These are phyloP conservation scores for Komagataella pseudopastoris DNA, from an alignment of 805 yeast genomes.

Conservation along the genomic window DNA sequence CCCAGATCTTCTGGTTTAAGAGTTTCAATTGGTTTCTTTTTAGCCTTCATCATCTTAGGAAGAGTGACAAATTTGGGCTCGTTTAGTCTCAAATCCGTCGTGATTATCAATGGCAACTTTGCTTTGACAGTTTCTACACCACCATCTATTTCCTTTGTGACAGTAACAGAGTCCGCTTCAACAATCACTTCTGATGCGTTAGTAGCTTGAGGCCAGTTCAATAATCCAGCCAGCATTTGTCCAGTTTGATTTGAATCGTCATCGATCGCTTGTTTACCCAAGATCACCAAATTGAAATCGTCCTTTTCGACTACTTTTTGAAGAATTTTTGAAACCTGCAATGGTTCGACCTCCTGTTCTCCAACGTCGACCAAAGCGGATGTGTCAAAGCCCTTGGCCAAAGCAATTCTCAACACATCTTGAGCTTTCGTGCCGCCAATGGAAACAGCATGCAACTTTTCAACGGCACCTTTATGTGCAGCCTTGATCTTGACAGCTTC, in stretches of 20 bases:
- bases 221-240: conserved; percentile 86
- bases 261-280: conserved; percentile 96
- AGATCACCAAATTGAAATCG: conserved; percentile 62
- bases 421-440: conserved; percentile 82
- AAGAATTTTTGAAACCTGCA: conserved; percentile 78
- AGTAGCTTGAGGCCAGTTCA: conserved; percentile 95
- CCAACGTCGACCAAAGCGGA: conserved; percentile 75
- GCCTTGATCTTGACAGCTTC: conserved; percentile 78
- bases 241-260: conserved; percentile 94
- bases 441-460: conserved; percentile 78
- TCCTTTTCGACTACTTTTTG: conserved; percentile 58
- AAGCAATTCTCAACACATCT: conserved; percentile 76
- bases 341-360: conserved; percentile 62
- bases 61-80: conserved; percentile 93
- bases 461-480: conserved; percentile 51
- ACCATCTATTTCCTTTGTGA: conserved; percentile 90
- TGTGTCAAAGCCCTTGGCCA: conserved; percentile 90
- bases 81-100: conserved; percentile 88
- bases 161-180: conserved; percentile 37
- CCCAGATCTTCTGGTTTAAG: conserved; percentile 54
- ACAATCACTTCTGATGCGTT: conserved; percentile 79
- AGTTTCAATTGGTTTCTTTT: conserved; percentile 81
- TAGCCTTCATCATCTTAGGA: conserved; percentile 97
- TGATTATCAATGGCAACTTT: conserved; percentile 70
- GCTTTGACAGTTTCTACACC: conserved; percentile 79